Evolutionary conservation across 176 grass and related monocot species (phyloP).

Genomic region (Eremochloa ophiuroides): DNA sequence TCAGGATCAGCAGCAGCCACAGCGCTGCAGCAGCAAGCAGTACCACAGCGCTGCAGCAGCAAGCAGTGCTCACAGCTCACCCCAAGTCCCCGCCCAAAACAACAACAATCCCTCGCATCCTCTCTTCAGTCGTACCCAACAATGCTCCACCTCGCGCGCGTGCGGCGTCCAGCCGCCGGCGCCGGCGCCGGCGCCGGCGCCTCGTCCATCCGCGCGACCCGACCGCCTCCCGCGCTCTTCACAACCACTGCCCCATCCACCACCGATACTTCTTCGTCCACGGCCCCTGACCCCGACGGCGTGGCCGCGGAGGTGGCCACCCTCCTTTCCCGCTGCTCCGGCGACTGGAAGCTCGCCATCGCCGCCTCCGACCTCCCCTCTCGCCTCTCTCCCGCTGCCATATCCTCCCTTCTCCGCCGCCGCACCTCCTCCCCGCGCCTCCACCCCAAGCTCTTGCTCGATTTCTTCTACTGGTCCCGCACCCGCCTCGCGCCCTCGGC

Average conservation of each 20-base stretch:
- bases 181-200: too few relatives aligned
- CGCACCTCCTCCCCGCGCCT: neutral
- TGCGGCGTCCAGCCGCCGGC: neutral
- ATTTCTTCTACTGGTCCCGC: constrained; percentile 78
- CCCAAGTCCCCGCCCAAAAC: too few relatives aligned
- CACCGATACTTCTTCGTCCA: constrained; percentile 1
- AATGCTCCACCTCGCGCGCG: constrained; percentile 26
- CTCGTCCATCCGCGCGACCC: neutral
- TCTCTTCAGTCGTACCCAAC: neutral
- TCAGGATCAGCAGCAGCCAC: too few relatives aligned
- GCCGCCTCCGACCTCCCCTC: constrained; percentile 41
- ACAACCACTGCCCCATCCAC: neutral
- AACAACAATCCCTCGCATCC: neutral
- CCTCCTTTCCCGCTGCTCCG: constrained; percentile 41
- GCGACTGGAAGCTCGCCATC: constrained; percentile 56
- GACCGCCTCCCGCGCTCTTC: neutral
- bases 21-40: too few relatives aligned
- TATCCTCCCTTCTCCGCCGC: constrained; percentile 37
- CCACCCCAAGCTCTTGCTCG: constrained; percentile 48
- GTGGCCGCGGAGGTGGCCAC: constrained; percentile 42
- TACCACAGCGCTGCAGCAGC: too few relatives aligned
- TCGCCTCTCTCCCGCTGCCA: constrained; percentile 29
- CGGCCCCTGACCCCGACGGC: constrained; percentile 25
- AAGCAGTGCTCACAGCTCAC: too few relatives aligned
- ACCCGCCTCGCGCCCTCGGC: constrained; percentile 17